Base-by-base conservation (phyloP, 176 grass and related monocot genomes). In the Avena eriantha region DNA sequence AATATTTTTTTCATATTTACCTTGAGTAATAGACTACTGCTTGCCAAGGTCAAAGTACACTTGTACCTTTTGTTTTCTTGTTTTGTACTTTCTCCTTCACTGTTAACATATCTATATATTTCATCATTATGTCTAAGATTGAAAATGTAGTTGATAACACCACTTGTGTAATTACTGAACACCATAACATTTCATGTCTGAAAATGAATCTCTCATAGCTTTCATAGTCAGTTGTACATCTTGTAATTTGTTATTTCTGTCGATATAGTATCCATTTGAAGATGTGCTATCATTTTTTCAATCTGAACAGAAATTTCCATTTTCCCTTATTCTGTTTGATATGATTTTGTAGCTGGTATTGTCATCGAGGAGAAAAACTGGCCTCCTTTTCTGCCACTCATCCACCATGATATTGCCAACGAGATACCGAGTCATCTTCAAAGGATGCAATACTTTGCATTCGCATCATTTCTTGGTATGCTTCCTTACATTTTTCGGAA, bases 361-460 rank as follows among this genome's bases (percentile, higher is more conserved):
- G 89, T 93, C 55, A 93, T 99, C 12, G 94, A 99, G 61, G 92
- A 97, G 77, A 99, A 99, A 92, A 99, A 99, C 23, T 99, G 97
- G 97, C 97, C 97, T 75, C 94, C 94, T 64, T 97, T 97, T 82
- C 80, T 99, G 41, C 97, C 97, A 76, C 89, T 99, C 47, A 99
- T 99, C 48, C 97, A 99, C 90, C 94, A 99, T 89, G 97, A 99
- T 85, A 97, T 99, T 81, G 69, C 86, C 33, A 94, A 90, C 83
- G 97, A 99, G 89, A 99, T 99, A 90, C 97, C 97, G 0, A 92
- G 85, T 78, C 97, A 96, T 80, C 86, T 96, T 68, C 94, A 96
- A 41, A 90, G 90, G 88, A 91, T 97, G 92, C 97, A 96, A 79
- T 99, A 97, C 50, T 67, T 99, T 78, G 97, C 94, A 75, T 99